Evolutionary conservation across 2,329 filamentous ascomycete species (phyloP), one percentile per base, ranked within the genome.

Genomic region (Parascedosporium putredinis): DNA sequence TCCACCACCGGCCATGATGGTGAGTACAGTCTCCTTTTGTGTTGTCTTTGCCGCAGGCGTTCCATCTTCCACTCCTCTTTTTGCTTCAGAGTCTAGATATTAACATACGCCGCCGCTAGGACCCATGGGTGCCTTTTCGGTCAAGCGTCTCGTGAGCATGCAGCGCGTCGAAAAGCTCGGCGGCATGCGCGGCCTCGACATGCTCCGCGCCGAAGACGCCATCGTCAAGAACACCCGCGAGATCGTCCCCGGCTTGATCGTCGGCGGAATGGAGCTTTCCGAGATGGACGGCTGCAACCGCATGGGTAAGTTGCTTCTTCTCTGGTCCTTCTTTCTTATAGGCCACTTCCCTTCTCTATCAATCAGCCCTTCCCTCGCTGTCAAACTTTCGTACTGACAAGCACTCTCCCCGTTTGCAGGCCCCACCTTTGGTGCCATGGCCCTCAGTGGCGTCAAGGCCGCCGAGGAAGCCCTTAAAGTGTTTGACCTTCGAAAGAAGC

Each of bases 211-310:
- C 42, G 89, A 96, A 67, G 89, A 96, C 59, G 88, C 89, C 45
- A 95, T 96, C 58, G 89, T 95, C 64, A 95, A 93, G 75, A 76
- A 84, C 57, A 95, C 89, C 5, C 82, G 89, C 53, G 89, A 95
- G 73, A 78, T 96, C 53, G 81, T 89, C 12, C 88, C 88, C 5
- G 89, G 90, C 24, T 72, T 96, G 55, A 88, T 95, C 59, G 85
- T 94, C n/a, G 90, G 89, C 49, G 90, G 89, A 34, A 96, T 96
- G 89, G 89, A 95, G 67, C 73, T 95, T 57, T 87, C 83, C 52
- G 89, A 95, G 68, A 82, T 95, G 27, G 89, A 95, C 60, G 89
- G 88, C 16, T 87, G 88, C 54, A 94, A 94, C 71, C 80, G 89
- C 49, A 95, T 95, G 89, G 90, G 83, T 63, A 9, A 48, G 59